phyloP scores from a whole-genome alignment of 2,329 filamentous ascomycete species.

The Aschersonia sp. region DNA sequence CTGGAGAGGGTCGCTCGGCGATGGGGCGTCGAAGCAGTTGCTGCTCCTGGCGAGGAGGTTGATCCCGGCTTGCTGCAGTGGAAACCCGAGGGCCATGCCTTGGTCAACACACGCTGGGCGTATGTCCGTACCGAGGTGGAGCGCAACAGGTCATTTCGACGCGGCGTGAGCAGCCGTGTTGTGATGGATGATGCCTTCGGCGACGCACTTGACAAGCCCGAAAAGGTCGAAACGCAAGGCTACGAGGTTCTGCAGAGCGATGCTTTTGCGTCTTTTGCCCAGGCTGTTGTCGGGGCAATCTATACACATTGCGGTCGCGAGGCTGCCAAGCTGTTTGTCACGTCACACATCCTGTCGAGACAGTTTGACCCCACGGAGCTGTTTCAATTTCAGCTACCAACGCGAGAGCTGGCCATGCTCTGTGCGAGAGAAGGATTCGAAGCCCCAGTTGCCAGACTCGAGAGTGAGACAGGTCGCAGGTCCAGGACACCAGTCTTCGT shows the following conservation, averaged over 20 bases:
- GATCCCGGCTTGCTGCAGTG: slow-evolving; percentile 86
- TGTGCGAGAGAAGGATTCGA: slow-evolving; percentile 87
- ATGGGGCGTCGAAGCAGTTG: slow-evolving; percentile 88
- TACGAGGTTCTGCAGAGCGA: slow-evolving; percentile 57
- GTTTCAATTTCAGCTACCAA: slow-evolving; percentile 75
- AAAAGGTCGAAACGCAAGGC: slow-evolving; percentile 12
- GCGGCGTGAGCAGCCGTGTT: slow-evolving; percentile 61
- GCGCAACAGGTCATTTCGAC: slow-evolving; percentile 33
- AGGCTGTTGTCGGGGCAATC: slow-evolving; percentile 69
- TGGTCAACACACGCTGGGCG: slow-evolving; percentile 32
- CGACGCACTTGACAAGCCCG: slow-evolving; percentile 28
- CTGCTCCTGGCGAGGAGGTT: slow-evolving; percentile 76
- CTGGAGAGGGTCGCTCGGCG: slow-evolving; percentile 60
- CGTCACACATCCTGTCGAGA: slow-evolving; percentile 68
- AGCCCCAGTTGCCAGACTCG: slow-evolving; percentile 67
- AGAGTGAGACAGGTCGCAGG: slow-evolving; percentile 78
- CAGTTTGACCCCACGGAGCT: slow-evolving; percentile 61
- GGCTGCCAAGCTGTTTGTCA: slow-evolving; percentile 69
- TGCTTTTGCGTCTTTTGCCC: slow-evolving; percentile 64
- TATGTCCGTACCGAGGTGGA: slow-evolving; percentile 35
- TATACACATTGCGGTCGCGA: slow-evolving; percentile 73
- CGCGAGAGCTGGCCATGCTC: slow-evolving; percentile 66
- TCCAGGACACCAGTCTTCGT: slow-evolving; percentile 83
- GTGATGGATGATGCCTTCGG: slow-evolving; percentile 79
- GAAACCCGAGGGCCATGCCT: slow-evolving; percentile 31